Percentiles rank a stretch among this genome's conserved stretches.
These are phyloP conservation scores for Aphanomyces stellatus DNA, from an alignment of 352 stramenopile species.

Conservation along the genomic window DNA sequence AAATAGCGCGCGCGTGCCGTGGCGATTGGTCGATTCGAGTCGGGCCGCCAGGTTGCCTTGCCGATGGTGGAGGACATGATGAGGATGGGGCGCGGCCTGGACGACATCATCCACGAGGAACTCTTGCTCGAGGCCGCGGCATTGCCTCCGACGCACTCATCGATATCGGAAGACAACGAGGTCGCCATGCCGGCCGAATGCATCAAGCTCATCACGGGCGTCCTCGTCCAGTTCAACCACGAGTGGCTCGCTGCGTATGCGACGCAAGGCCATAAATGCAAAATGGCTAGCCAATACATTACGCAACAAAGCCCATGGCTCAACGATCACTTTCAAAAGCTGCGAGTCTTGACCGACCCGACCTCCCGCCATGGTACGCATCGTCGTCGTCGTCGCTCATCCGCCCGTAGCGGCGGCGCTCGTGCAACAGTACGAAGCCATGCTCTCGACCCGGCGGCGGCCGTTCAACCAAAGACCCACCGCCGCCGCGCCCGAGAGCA, in stretches of 20 bases:
- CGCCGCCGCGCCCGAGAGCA: slow-evolving; percentile 47
- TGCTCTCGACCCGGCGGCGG: slow-evolving; percentile 10
- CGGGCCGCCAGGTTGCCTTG: too few species aligned
- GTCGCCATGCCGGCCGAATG: too few species aligned
- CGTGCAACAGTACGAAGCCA: slow-evolving; percentile 43
- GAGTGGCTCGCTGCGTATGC: slow-evolving; percentile 56
- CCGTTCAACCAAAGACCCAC: slow-evolving; percentile 20
- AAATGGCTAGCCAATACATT: slow-evolving; percentile 40
- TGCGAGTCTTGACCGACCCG: slow-evolving; percentile 53
- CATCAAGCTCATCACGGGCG: slow-evolving; percentile 19
- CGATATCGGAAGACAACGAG: too few species aligned
- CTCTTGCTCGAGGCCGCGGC: too few species aligned
- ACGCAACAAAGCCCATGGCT: slow-evolving; percentile 71
- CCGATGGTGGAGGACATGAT: too few species aligned
- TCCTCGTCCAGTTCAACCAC: slow-evolving; percentile 49
- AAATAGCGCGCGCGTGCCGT: too few species aligned
- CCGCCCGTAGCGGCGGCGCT: slow-evolving; percentile 36
- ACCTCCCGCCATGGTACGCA: slow-evolving; percentile 39
- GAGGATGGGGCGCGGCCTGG: too few species aligned
- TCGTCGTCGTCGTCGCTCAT: not conserved
- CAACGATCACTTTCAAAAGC: slow-evolving; percentile 76
- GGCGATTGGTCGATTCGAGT: too few species aligned
- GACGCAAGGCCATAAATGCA: slow-evolving; percentile 40
- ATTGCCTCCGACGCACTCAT: too few species aligned
- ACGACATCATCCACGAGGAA: too few species aligned